Base-by-base conservation (phyloP, 2,329 filamentous ascomycete species). In the Colletotrichum liriopes region DNA sequence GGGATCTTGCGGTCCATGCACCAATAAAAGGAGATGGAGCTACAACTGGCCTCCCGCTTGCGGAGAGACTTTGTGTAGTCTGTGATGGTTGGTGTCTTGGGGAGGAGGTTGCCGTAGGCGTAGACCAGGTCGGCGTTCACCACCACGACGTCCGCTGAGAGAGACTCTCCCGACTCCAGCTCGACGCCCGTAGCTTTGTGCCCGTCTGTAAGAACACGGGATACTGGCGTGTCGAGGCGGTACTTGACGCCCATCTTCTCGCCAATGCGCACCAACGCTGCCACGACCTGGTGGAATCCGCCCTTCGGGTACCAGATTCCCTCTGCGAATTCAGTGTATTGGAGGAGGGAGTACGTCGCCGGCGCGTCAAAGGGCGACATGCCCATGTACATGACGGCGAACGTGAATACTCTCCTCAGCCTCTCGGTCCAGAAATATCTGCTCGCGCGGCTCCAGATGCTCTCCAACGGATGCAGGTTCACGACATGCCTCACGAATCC, bases 361-460 rank as follows among this genome's bases (percentile, higher is more conserved):
- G 93, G 93, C 0, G 93, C 92, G 77, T 93, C 91, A 78, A 93
- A 94, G 0, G 93, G 93, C 66, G 87, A 91, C 93, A 94, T 94
- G 0, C 93, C 93, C 90, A 94, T 93, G 77, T 95, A 94, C 93
- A 94, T 95, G 76, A 91, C 94, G 29, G 90, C 92, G 80, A 94
- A 94, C 0, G 93, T 94, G 75, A 94, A 94, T 0, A 93, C 92
- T 35, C 92, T 83, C 72, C 93, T 84, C 76, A 94, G 78, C 69
- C 92, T 84, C 77, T 94, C 92, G 0, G 91, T 92, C 84, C 85
- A 87, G 79, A 94, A 94, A 77, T 94, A 94, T 73, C 86, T 87
- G 35, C 88, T 84, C 3, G 92, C 90, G 37, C 93, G 83, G 8
- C 84, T 84, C 84, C 91, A 94, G 20, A 94, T 92, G 76, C 87